These are phyloP conservation scores for Vairimorpha ceranae DNA, from an alignment of 371 early-diverging fungal genomes.

Conservation along the genomic window DNA sequence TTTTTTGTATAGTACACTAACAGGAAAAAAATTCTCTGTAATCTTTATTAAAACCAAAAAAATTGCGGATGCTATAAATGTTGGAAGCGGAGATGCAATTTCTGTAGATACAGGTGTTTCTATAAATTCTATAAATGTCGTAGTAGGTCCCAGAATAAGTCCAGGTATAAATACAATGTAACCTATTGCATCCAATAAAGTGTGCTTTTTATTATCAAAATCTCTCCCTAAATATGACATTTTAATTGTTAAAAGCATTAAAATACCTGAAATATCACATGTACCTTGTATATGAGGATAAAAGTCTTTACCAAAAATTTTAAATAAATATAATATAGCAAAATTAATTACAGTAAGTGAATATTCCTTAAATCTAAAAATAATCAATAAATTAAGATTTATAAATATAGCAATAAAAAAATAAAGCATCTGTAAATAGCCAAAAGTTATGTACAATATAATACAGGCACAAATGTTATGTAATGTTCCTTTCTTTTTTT, in stretches of 20 bases:
- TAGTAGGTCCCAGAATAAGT: slow-evolving; percentile 36
- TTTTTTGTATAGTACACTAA: neutral
- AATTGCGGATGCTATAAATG: slow-evolving; percentile 13
- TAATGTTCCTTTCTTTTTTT: neutral
- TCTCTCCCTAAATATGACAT: slow-evolving; percentile 46
- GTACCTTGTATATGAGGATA: slow-evolving; percentile 30
- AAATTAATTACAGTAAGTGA: slow-evolving; percentile 26
- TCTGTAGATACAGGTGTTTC: slow-evolving; percentile 5
- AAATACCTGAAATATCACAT: slow-evolving; percentile 47
- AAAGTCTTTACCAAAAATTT: slow-evolving; percentile 21
- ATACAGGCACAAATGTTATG: slow-evolving; percentile 6
- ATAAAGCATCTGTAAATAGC: slow-evolving; percentile 12
- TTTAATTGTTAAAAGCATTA: slow-evolving; percentile 51
- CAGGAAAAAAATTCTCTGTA: slow-evolving; percentile 3
- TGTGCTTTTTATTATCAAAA: slow-evolving; percentile 11
- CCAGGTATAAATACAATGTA: slow-evolving; percentile 46
- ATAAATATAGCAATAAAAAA: slow-evolving; percentile 14
- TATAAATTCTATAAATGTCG: slow-evolving; percentile 24
- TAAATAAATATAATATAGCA: slow-evolving; percentile 36
- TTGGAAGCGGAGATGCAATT: neutral
- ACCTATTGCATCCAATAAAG: slow-evolving; percentile 16
- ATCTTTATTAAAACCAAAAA: slow-evolving; percentile 20
- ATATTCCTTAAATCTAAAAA: slow-evolving; percentile 16
- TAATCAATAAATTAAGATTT: slow-evolving; percentile 13
- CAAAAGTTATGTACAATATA: slow-evolving; percentile 42